Evolutionary conservation across 805 yeast genomes (phyloP).

Genomic region (Yarrowia sp.): DNA sequence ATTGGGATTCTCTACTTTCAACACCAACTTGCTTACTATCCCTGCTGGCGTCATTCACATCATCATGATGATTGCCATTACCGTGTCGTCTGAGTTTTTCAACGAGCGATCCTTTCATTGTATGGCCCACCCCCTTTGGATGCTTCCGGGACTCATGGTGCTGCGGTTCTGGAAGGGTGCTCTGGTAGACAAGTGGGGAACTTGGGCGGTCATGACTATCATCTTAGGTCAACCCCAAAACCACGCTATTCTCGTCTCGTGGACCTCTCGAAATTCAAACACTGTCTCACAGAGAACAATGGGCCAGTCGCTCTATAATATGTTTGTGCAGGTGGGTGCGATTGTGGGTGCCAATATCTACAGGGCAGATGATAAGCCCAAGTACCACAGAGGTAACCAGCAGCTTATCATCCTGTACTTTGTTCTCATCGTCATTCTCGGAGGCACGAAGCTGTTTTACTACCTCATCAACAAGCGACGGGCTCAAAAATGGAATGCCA

Average conservation of each 20-base stretch:
- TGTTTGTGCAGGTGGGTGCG: slow-evolving; percentile 65
- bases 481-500: slow-evolving; percentile 59
- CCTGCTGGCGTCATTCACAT: slow-evolving; percentile 42
- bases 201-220: slow-evolving; percentile 47
- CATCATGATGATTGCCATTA: slow-evolving; percentile 38
- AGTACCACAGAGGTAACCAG: slow-evolving; percentile 65
- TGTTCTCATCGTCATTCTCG: slow-evolving; percentile 41
- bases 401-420: slow-evolving; percentile 44
- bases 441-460: slow-evolving; percentile 50
- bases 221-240: slow-evolving; percentile 50
- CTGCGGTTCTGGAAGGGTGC: slow-evolving; percentile 43
- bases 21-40: slow-evolving; percentile 60
- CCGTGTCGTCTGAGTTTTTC: slow-evolving; percentile 39
- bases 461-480: slow-evolving; percentile 47
- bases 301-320: slow-evolving; percentile 68
- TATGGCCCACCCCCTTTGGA: slow-evolving; percentile 41
- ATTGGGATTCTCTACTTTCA: slow-evolving; percentile 61
- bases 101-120: slow-evolving; percentile 41
- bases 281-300: slow-evolving; percentile 68
- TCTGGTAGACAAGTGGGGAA: slow-evolving; percentile 46
- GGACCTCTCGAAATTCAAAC: slow-evolving; percentile 69
- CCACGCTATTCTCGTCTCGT: slow-evolving; percentile 62
- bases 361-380: slow-evolving; percentile 62
- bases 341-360: slow-evolving; percentile 65
- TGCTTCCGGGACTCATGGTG: slow-evolving; percentile 40